Conservation (phyloP, 305 asterid species). For the Salvia sclarea region DNA sequence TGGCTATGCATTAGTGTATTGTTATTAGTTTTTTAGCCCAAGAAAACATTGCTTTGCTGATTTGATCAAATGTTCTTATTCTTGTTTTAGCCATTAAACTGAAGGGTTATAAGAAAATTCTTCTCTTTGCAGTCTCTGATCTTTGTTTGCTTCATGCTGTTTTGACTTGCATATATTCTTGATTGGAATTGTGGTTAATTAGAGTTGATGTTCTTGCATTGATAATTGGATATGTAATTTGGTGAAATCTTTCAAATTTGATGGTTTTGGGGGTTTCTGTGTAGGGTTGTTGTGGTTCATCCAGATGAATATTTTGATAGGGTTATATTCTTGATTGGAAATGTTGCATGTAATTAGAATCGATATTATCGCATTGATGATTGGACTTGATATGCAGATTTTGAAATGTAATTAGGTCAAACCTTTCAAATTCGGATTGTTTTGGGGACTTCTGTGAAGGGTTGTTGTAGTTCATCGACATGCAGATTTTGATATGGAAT, state of each 20-base stretch:
- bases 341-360: too few species aligned
- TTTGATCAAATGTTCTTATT: constrained; percentile 29
- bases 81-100: constrained; percentile 3
- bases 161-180: neutral
- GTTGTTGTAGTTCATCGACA: neutral
- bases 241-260: too few species aligned
- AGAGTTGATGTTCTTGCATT: too few species aligned
- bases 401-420: too few species aligned
- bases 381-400: too few species aligned
- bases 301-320: too few species aligned
- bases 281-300: too few species aligned
- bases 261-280: too few species aligned
- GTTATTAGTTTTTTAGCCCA: constrained; percentile 31
- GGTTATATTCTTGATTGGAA: too few species aligned
- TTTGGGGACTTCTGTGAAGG: neutral
- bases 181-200: too few species aligned
- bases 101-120: neutral
- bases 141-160: constrained; percentile 10
- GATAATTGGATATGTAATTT: too few species aligned
- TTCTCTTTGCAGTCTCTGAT: neutral
- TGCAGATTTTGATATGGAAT: neutral
- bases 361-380: too few species aligned
- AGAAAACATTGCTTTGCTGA: constrained; percentile 22
- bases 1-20: constrained; percentile 30
- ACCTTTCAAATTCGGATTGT: neutral